Percentiles rank a stretch among this genome's conserved stretches.
These are phyloP conservation scores for Hemileccinum impolitum DNA, from an alignment of 768 basidiomycete species.

Conservation along the genomic window DNA sequence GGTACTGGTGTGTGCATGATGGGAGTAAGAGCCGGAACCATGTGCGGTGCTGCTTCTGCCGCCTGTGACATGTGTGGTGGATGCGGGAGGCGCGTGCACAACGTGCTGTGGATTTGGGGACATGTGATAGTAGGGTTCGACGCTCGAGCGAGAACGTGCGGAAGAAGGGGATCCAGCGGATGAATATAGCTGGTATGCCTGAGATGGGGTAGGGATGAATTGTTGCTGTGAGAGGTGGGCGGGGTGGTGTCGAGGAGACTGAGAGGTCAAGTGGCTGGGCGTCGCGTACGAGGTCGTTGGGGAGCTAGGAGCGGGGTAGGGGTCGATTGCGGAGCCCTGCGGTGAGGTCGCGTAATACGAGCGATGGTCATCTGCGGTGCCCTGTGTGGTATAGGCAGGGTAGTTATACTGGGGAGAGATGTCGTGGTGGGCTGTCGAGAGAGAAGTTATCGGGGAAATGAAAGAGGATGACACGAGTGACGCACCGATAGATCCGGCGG, in stretches of 20 bases:
- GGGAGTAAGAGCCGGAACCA: background rate
- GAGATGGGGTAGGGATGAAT: constrained; percentile 51
- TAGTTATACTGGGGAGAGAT: constrained; percentile 17
- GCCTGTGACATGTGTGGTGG: constrained; percentile 14
- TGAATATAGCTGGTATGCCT: constrained; percentile 36
- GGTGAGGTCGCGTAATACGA: constrained; percentile 25
- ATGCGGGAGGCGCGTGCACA: constrained; percentile 12
- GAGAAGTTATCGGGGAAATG: constrained; percentile 5
- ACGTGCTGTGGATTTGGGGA: constrained; percentile 36
- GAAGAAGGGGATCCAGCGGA: constrained; percentile 27
- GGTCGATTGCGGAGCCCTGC: constrained; percentile 16
- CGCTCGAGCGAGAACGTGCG: constrained; percentile 26
- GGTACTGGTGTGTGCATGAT: constrained; percentile 5
- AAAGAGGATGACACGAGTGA: constrained; percentile 11
- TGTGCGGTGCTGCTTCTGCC: constrained; percentile 17
- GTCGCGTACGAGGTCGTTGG: constrained; percentile 21
- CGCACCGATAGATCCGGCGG: constrained; percentile 27
- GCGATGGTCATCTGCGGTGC: constrained; percentile 18
- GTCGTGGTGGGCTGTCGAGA: constrained; percentile 20
- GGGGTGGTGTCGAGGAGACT: constrained; percentile 15
- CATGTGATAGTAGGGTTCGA: constrained; percentile 41
- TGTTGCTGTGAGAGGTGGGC: constrained; percentile 20
- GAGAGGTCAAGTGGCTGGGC: constrained; percentile 12
- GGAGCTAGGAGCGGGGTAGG: constrained; percentile 20
- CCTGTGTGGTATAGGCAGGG: constrained; percentile 19